phyloP scores from a whole-genome alignment of 805 yeast species.

The Kuraishia ogatae region DNA sequence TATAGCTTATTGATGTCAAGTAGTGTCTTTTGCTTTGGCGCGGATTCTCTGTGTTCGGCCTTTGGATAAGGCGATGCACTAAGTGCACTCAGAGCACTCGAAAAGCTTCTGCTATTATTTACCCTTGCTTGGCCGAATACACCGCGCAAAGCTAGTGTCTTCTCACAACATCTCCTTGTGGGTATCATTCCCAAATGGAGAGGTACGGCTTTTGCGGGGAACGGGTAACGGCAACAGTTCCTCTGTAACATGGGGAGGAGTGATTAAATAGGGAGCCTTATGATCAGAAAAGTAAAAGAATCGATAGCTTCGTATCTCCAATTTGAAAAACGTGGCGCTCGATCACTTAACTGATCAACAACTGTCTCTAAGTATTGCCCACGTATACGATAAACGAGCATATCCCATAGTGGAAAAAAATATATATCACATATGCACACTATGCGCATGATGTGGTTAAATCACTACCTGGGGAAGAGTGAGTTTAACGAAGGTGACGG shows the following conservation, averaged over 20 bases:
- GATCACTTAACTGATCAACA: too few relatives aligned
- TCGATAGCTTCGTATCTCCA: too few relatives aligned
- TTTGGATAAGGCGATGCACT: background rate
- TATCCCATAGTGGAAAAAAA: background rate
- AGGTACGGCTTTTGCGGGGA: background rate
- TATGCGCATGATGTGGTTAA: background rate
- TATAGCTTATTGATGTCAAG: constrained; percentile 4
- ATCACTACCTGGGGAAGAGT: background rate
- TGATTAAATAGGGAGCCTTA: background rate
- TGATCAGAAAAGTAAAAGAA: background rate
- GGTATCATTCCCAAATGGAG: background rate
- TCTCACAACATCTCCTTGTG: too few relatives aligned
- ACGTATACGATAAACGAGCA: background rate
- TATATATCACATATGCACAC: background rate
- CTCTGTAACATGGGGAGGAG: background rate
- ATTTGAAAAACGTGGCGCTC: too few relatives aligned
- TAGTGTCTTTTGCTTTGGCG: constrained; percentile 3
- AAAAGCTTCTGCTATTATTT: background rate
- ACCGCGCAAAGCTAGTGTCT: too few relatives aligned
- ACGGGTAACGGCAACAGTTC: background rate
- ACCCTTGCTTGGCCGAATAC: too few relatives aligned
- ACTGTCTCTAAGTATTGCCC: background rate
- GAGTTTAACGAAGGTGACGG: too few relatives aligned
- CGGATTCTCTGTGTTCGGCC: background rate
- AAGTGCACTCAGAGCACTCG: background rate